phyloP scores from a whole-genome alignment of 2,329 filamentous ascomycete species.

The Trichoderma sp. region DNA sequence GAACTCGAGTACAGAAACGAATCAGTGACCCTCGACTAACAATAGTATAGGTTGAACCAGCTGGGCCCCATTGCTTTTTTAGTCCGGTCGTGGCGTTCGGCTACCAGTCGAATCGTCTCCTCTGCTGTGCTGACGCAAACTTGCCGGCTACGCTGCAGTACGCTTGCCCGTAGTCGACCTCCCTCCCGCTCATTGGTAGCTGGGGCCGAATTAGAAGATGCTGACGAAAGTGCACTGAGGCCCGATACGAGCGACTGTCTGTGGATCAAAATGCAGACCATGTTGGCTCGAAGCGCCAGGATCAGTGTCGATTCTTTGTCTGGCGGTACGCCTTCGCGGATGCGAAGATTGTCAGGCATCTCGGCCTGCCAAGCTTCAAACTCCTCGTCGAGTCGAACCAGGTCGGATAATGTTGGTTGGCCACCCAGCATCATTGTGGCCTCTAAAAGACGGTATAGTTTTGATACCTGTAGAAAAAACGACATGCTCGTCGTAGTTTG shows the following conservation, averaged over 20 bases:
- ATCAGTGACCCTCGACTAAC: not conserved
- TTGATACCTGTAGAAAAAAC: slow-evolving; percentile 12
- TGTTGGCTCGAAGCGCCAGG: slow-evolving; percentile 14
- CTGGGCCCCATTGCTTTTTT: slow-evolving; percentile 20
- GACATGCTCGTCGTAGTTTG: slow-evolving; percentile 10
- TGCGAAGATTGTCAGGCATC: not conserved
- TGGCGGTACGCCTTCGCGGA: not conserved
- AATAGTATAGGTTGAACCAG: slow-evolving; percentile 20
- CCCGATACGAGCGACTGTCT: slow-evolving; percentile 16
- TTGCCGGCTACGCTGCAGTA: slow-evolving; percentile 7
- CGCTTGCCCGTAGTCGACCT: slow-evolving; percentile 5
- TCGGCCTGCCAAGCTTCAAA: slow-evolving; percentile 13
- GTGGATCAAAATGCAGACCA: slow-evolving; percentile 12
- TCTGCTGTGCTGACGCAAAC: slow-evolving; percentile 17
- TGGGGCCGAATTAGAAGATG: not conserved
- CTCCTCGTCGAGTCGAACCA: slow-evolving; percentile 17
- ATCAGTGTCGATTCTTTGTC: not conserved
- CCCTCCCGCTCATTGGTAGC: slow-evolving; percentile 4
- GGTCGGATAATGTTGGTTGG: not conserved
- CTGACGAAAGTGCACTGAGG: slow-evolving; percentile 6
- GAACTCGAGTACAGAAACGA: too few species aligned
- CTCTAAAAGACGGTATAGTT: slow-evolving; percentile 14
- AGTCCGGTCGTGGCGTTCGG: slow-evolving; percentile 12
- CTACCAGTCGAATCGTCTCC: slow-evolving; percentile 7
- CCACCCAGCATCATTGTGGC: slow-evolving; percentile 1